Conservation (phyloP, 2,329 filamentous ascomycete species). For the Penicillium fuscoglaucum region DNA sequence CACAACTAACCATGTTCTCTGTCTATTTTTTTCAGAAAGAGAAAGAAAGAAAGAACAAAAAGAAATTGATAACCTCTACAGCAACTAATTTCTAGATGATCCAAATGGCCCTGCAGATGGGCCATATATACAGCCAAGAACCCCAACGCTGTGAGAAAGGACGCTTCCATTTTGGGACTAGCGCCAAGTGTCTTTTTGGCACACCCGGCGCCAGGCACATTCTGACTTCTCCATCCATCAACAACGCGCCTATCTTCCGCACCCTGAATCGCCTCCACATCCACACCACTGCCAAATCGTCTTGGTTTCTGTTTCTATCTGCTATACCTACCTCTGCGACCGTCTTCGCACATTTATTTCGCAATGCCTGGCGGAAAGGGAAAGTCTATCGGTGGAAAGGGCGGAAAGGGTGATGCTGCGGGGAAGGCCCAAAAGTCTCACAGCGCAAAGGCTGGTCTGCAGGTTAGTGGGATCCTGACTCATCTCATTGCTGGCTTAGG, state of each 20-base stretch:
- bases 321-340: constrained; percentile 31
- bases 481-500: background rate
- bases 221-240: constrained; percentile 47
- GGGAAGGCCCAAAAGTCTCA: constrained; percentile 92
- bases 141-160: background rate
- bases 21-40: background rate
- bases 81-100: background rate
- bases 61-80: background rate
- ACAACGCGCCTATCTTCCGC: constrained; percentile 40
- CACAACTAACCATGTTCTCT: background rate
- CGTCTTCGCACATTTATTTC: constrained; percentile 23
- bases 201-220: constrained; percentile 35
- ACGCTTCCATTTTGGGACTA: constrained; percentile 39
- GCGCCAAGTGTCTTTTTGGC: constrained; percentile 41
- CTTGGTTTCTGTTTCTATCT: constrained; percentile 27
- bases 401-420: constrained; percentile 75
- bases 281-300: constrained; percentile 28
- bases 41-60: background rate
- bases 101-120: background rate
- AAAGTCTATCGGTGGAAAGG: constrained; percentile 89
- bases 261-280: constrained; percentile 32
- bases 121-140: background rate
- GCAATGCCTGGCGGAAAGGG: constrained; percentile 86
- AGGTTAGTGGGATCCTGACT: constrained; percentile 63
- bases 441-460: constrained; percentile 89